Evolutionary conservation across 495 filamentous ascomycete species (phyloP), one percentile per base, ranked within the genome.

Genomic region (Talaromyces ruber): DNA sequence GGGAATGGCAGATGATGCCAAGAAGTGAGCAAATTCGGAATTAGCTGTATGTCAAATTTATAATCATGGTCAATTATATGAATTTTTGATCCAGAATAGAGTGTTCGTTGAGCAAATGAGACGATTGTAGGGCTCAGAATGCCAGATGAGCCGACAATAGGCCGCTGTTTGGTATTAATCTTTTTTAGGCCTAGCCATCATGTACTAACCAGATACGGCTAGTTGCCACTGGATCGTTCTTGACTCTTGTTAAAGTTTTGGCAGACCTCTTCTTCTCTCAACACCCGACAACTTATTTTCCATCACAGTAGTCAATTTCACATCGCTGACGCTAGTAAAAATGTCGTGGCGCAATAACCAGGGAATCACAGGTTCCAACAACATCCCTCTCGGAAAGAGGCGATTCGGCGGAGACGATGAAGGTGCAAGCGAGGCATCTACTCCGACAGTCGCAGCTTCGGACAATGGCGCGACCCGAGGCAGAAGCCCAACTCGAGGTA

Each of bases 341-440:
- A 96, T 96, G 92, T 81, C 91, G 65, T 96, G 93, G 92, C 87
- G 92, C 72, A 90, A 86, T 68, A 29, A 60, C 39, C 91, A 96
- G 80, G 95, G 95, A 59, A 94, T 96, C 70, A 99, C 95, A 12
- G 95, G 95, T 54, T 97, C 95, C 51, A 99, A 99, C 78, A 98
- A 97, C 67, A 94, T 98, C 69, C 95, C 95, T 64, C 77, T 99
- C 63, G 95, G 95, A 30, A 89, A 82, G 64, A 91, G 95, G 68
- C 89, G 93, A 63, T 95, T 97, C 66, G 86, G 83, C 59, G 89
- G 82, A 59, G 87, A 88, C 57, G 85, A 84, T 39, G 86, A 88
- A 68, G 82, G 80, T 64, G 81, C 78, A 30, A 76, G 81, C 68
- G 84, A 86, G 68, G 84, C 81, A 62, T 78, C 80, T 63, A 79